These are phyloP conservation scores for Monosporascus sp. DNA, from an alignment of 2,329 filamentous ascomycete genomes.

Conservation along the genomic window DNA sequence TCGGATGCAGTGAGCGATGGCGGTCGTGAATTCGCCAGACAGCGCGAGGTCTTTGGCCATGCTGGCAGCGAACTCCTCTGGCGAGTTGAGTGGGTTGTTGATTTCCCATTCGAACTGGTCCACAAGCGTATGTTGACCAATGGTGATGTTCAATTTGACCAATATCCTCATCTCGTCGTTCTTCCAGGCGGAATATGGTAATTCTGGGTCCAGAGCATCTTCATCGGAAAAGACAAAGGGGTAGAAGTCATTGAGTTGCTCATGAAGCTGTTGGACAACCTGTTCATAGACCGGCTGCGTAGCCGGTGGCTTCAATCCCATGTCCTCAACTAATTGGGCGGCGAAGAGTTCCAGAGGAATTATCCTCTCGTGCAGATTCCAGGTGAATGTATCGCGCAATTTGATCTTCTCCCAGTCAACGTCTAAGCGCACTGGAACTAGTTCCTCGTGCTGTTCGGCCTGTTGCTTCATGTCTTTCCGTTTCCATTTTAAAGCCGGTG, in stretches of 20 bases:
- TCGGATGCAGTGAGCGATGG: conserved; percentile 94
- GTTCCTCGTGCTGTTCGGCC: conserved; percentile 83
- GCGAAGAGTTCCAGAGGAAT: conserved; percentile 78
- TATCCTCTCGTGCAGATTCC: conserved; percentile 91
- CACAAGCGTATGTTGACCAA: conserved; percentile 86
- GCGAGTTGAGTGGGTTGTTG: conserved; percentile 88
- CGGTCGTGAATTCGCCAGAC: conserved; percentile 92
- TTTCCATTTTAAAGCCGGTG: conserved; percentile 65
- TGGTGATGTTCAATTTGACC: conserved; percentile 95
- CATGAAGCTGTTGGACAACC: conserved; percentile 65
- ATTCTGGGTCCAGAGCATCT: conserved; percentile 80
- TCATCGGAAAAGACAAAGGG: conserved; percentile 88
- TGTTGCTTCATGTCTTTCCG: conserved; percentile 79
- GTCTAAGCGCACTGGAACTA: conserved; percentile 86
- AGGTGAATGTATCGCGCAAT: conserved; percentile 94
- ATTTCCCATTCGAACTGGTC: conserved; percentile 99
- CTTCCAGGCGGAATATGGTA: conserved; percentile 91
- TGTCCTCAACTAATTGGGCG: conserved; percentile 83
- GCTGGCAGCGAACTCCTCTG: conserved; percentile 85
- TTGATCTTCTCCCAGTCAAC: conserved; percentile 95
- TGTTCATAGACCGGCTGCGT: conserved; percentile 58
- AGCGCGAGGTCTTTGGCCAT: conserved; percentile 89
- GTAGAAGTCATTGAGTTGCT: conserved; percentile 90
- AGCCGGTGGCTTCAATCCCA: conserved; percentile 70
- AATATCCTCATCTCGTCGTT: conserved; percentile 98